Evolutionary conservation across 352 stramenopile genomes (phyloP), one percentile per base, ranked within the genome.

Genomic region (Phytophthora macrochlamydospora): DNA sequence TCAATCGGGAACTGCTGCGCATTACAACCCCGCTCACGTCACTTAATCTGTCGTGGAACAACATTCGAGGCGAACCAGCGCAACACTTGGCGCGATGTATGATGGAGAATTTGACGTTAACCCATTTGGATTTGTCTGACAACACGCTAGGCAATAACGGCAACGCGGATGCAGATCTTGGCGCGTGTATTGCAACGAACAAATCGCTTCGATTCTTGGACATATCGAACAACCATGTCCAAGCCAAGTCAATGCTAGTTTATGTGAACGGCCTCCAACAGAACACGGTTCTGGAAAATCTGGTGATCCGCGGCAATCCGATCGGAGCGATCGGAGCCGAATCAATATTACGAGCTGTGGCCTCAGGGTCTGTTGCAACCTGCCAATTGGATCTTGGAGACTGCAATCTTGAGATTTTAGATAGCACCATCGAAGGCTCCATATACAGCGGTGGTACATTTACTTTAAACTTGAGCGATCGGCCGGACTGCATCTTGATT

Each of bases 11-110:
- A 56, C 56, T 91, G 9, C 62, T 94, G 37, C 80, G 80, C 2
- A 85, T 89, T 62, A 80, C 82, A 28, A 90, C 76, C 2, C 75
- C 81, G 7, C 61, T 94, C 8, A 62, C 60, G 42, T 78, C 76
- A 4, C 70, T 94, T 11, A 87, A 94, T 29, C 45, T 94, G 11
- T 85, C 80, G 4, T 92, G 83, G 86, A 92, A 92, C 56, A 87
- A 91, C 33, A 90, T 94, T 38, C 80, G 83, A 9, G 78, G 82
- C 5, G 75, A 89, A 45, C 81, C 86, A 44, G 86, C 83, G 29
- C 74, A 84, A 48, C 74, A 87, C 52, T 56, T 94, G 7, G 83
- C 78, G 0, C 71, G 73, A 50, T 87, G 79, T 32, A 91, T 94
- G 78, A 81, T 88, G 69, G 79, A 91, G 30, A 94, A 94, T 29